Evolutionary conservation across 139 green algal genomes (phyloP), one percentile per base, ranked within the genome.

Genomic region (Spirogloea muscicola): DNA sequence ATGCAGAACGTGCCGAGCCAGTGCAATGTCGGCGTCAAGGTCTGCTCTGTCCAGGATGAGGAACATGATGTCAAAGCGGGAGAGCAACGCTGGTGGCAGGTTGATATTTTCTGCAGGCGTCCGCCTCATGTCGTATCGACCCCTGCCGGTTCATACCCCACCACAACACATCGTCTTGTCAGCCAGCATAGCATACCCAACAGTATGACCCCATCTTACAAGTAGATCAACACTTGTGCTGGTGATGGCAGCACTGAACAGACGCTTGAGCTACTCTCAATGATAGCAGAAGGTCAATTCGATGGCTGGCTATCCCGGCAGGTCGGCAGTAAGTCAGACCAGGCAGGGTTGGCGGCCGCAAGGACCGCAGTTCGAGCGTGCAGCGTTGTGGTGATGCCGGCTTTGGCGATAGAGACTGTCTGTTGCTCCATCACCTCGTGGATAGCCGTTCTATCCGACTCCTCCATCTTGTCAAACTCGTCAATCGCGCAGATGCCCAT

Each of bases 381-480:
- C 33, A 99, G 90, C 3, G 91, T 97, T 41, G 95, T 99, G 64
- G 93, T 97, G 84, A 98, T 98, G 68, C 95, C 95, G 0, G 93
- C 94, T 86, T 98, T 99, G 74, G 95, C 95, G 63, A 98, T 98
- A 85, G 85, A 93, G 62, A 98, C 95, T 36, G 93, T 98, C 88
- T 99, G 94, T 63, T 87, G 82, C 61, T 85, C 80, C 72, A 79
- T 82, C 52, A 96, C 92, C 89, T 99, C 94, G 76, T 99, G 94
- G 52, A 99, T 98, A 58, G 95, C 92, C 3, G 95, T 99, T 10
- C 95, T 84, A 85, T 99, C 95, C 7, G 72, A 74, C 69, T 99
- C 95, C 67, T 99, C 95, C 95, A 99, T 99, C 86, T 99, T 99
- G 84, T 99, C 95, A 84, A 99, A 99, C 86, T 99, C 95, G 61